Base-by-base conservation (phyloP, 106 monocot genomes). In the Dactylorhiza incarnata region DNA sequence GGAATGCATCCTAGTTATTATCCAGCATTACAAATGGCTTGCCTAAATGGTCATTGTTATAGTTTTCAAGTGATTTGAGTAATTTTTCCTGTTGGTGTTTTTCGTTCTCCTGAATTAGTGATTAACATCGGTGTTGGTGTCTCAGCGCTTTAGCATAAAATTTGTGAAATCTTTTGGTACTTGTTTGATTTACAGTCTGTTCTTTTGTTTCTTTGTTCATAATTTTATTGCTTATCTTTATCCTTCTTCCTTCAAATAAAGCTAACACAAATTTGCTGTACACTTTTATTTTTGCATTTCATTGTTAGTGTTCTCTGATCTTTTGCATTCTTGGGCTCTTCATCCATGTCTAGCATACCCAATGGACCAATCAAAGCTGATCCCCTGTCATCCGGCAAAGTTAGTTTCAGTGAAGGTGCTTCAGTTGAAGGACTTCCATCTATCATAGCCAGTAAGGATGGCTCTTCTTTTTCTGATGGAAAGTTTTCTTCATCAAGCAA, bases 21-120 rank as follows among this genome's bases (percentile, higher is more conserved):
- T 63, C 17, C 17, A 17, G 19, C 56, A 56, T 56, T 63, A 9
- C 17, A 63, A 20, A 9, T 63, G 22, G 25, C 23, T 56, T 63
- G 63, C 63, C 63, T 63, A 63, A 63, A 12, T 65, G 65, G 65
- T 29, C 13, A 26, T 65, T 65, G 29, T 65, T 65, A 11, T 65
- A 0, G 17, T 65, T 65, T 65, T 65, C 65, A 25, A 22, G 8
- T 12, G 9, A 24, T 13, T 12, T 59, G n/a, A 59, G 58, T 59
- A 8, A 20, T 65, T 65, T 65, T 65, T 65, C 12, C 13, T 5
- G 24, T 65, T 65, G 24, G 12, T 26, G 24, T 20, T 65, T 29
- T 14, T 65, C 0, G 65, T 65, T 26, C 13, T 65, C 24, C 5
- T 65, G 24, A 65, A 22, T 29, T 65, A 26, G 4, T 65, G 65